Conservation (phyloP, 2,329 filamentous ascomycete genomes). For the Rhynchosporium graminicola region DNA sequence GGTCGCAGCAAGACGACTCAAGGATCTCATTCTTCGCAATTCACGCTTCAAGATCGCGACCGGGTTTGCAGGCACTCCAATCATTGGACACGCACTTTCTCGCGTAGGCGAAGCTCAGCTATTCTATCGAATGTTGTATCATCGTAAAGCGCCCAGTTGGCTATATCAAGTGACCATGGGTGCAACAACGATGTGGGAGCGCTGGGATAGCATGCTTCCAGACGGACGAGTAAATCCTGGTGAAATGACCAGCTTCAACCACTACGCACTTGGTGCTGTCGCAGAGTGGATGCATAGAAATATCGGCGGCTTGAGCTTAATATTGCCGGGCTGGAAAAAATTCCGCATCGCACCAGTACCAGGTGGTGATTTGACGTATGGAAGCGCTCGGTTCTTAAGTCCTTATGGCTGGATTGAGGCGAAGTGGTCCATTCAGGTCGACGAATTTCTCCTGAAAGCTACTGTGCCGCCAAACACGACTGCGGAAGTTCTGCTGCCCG, state of each 20-base stretch:
- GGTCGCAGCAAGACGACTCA: constrained; percentile 27
- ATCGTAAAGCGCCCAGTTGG: constrained; percentile 40
- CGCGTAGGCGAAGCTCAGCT: constrained; percentile 22
- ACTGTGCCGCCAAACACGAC: constrained; percentile 29
- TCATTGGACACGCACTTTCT: constrained; percentile 22
- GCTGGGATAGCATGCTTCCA: constrained; percentile 35
- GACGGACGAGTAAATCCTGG: constrained; percentile 32
- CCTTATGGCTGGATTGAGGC: constrained; percentile 36
- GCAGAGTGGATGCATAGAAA: constrained; percentile 29
- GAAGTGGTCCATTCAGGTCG: constrained; percentile 24
- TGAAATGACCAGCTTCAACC: constrained; percentile 33
- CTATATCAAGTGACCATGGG: constrained; percentile 34
- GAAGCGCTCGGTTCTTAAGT: constrained; percentile 34
- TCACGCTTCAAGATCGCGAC: constrained; percentile 34
- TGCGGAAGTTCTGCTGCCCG: constrained; percentile 32
- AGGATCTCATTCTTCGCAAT: constrained; percentile 21
- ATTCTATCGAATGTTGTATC: constrained; percentile 43
- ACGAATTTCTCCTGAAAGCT: constrained; percentile 22
- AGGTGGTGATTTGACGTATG: constrained; percentile 36
- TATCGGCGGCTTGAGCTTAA: constrained; percentile 38
- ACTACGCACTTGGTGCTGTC: constrained; percentile 31
- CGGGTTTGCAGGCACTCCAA: constrained; percentile 38
- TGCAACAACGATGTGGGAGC: constrained; percentile 34
- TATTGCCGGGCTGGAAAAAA: constrained; percentile 39
- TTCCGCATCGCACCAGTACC: constrained; percentile 38